These are phyloP conservation scores for Berkeleyomyces basicola DNA, from an alignment of 2,329 filamentous ascomycete species.

Conservation along the genomic window DNA sequence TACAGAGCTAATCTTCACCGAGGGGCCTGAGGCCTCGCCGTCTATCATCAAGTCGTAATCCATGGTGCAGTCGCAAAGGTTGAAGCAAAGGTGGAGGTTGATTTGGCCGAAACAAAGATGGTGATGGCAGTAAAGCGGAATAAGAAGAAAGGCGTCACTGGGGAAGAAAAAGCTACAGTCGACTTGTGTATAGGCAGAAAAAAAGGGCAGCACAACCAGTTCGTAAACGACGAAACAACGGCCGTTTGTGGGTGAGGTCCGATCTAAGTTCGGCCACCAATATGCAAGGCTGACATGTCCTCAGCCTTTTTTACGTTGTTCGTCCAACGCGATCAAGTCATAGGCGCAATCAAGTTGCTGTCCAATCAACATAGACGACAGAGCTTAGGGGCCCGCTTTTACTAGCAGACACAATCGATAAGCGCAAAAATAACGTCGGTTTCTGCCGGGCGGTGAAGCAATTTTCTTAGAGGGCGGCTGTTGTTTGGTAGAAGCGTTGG, in stretches of 20 bases:
- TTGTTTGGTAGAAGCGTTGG: not conserved
- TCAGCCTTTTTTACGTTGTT: not conserved
- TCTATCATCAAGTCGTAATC: constrained; percentile 47
- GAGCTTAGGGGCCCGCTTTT: not conserved
- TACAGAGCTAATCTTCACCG: constrained; percentile 45
- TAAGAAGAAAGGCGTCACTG: not conserved
- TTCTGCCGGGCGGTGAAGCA: constrained; percentile 13
- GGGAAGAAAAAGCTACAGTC: not conserved
- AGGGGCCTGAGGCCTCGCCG: constrained; percentile 37
- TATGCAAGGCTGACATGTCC: not conserved
- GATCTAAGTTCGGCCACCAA: not conserved
- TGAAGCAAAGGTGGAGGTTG: not conserved
- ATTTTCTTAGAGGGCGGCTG: constrained; percentile 8
- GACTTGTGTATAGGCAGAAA: not conserved
- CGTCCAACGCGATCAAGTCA: not conserved
- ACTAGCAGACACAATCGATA: constrained; percentile 5
- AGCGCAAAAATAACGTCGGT: constrained; percentile 4
- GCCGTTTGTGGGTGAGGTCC: not conserved
- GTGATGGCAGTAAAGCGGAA: not conserved
- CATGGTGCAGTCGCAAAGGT: constrained; percentile 22
- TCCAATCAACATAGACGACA: not conserved
- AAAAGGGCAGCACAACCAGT: not conserved
- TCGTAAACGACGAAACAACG: not conserved
- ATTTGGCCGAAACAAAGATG: not conserved
- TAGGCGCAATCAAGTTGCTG: not conserved